A percentile compares a stretch with the other conserved stretches of the same genome.
phyloP scores from a whole-genome alignment of 495 filamentous ascomycete genomes.

The Ramalina intermedia region DNA sequence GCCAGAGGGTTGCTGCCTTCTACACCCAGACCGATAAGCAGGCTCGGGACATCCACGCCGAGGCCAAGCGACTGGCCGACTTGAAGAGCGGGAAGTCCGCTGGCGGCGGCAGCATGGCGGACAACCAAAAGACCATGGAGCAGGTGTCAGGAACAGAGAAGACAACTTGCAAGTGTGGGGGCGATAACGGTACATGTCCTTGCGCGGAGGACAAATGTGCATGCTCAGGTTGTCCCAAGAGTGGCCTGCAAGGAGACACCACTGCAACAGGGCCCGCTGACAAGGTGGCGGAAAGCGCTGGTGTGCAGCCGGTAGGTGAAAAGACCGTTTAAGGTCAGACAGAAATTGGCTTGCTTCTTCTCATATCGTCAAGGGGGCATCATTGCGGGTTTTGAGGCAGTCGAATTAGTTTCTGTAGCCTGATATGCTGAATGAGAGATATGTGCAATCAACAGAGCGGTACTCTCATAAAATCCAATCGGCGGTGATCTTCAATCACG shows the following conservation, averaged over 20 bases:
- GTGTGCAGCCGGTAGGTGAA: constrained; percentile 14
- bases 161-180: constrained; percentile 17
- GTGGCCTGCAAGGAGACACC: constrained; percentile 10
- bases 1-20: constrained; percentile 71
- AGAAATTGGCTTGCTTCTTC: background rate
- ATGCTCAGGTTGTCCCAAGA: constrained; percentile 15
- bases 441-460: background rate
- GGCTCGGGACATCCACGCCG: constrained; percentile 80
- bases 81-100: constrained; percentile 58
- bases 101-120: constrained; percentile 23
- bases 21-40: constrained; percentile 70
- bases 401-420: too few species aligned
- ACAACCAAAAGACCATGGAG: constrained; percentile 14
- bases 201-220: constrained; percentile 17
- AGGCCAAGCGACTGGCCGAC: constrained; percentile 76
- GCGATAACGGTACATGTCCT: constrained; percentile 14
- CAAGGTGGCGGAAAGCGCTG: constrained; percentile 9
- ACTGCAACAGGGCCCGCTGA: constrained; percentile 17
- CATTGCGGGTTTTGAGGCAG: too few species aligned
- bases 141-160: constrained; percentile 15
- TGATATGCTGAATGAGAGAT: too few species aligned
- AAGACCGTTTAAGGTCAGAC: constrained; percentile 6
- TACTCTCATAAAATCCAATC: background rate
- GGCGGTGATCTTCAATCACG: background rate
- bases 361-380: background rate